phyloP scores from a whole-genome alignment of 2,329 filamentous ascomycete genomes.

The Aspergillus fijiensis region DNA sequence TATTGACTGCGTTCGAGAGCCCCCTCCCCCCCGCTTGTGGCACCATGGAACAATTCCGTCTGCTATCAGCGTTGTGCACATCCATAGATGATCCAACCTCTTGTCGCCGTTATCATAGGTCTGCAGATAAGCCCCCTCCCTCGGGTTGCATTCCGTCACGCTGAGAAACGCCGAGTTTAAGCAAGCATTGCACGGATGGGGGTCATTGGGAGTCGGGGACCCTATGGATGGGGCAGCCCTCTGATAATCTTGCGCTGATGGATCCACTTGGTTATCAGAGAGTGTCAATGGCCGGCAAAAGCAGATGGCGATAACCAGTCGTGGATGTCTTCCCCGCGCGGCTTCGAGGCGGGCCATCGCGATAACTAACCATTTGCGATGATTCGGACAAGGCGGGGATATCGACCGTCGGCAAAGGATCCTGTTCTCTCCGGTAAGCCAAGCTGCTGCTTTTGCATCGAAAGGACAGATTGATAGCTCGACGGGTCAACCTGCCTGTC shows the following conservation, averaged over 20 bases:
- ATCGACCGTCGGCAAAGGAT: background rate
- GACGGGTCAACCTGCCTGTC: too few species aligned
- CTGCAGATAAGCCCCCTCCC: background rate
- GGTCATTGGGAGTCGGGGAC: background rate
- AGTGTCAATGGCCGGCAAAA: background rate
- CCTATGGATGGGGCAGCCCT: background rate
- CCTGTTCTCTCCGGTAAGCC: background rate
- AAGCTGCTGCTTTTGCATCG: background rate
- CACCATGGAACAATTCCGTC: background rate
- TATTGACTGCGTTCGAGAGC: background rate
- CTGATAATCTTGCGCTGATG: background rate
- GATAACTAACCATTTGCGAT: background rate
- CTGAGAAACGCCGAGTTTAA: background rate
- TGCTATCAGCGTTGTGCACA: background rate
- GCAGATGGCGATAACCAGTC: background rate
- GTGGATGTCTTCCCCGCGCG: constrained; percentile 3
- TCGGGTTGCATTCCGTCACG: background rate
- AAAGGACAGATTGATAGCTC: too few species aligned
- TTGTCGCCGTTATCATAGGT: background rate
- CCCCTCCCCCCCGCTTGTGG: background rate
- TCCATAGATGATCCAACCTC: background rate
- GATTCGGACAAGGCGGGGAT: background rate
- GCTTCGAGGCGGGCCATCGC: background rate
- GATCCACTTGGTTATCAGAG: constrained; percentile 9
- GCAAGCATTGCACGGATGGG: background rate